phyloP scores from a whole-genome alignment of 2,329 filamentous ascomycete species.

The Clarireedia homoeocarpa region DNA sequence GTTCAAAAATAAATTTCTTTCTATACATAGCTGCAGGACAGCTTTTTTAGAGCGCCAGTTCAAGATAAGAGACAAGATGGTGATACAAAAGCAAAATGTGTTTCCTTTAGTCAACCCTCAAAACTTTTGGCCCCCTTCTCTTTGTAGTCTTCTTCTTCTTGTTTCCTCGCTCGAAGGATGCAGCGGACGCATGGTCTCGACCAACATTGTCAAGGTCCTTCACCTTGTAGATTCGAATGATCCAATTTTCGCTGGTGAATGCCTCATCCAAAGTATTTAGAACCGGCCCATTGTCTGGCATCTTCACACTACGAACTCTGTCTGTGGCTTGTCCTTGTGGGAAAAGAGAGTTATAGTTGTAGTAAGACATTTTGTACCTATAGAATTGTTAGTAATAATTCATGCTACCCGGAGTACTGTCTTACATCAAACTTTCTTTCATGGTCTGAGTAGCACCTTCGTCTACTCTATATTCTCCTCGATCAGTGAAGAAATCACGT shows the following conservation, averaged over 20 bases:
- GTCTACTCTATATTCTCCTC: constrained; percentile 93
- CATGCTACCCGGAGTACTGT: constrained; percentile 14
- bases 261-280: constrained; percentile 91
- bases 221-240: constrained; percentile 99
- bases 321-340: constrained; percentile 84
- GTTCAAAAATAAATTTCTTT: constrained; percentile 24
- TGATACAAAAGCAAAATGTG: constrained; percentile 23
- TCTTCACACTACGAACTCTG: constrained; percentile 71
- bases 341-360: constrained; percentile 93
- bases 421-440: constrained; percentile 99
- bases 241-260: constrained; percentile 99
- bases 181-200: constrained; percentile 67
- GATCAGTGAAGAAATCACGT: constrained; percentile 86
- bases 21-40: constrained; percentile 15
- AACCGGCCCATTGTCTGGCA: constrained; percentile 78
- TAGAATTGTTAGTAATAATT: constrained; percentile 18
- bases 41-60: constrained; percentile 12
- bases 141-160: constrained; percentile 76
- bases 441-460: constrained; percentile 90
- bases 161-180: constrained; percentile 68
- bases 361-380: constrained; percentile 99
- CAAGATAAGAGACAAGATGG: constrained; percentile 19
- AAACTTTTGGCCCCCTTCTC: constrained; percentile 62
- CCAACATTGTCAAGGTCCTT: constrained; percentile 97
- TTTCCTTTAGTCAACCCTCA: constrained; percentile 58